Evolutionary conservation across 179 eudicot genomes (phyloP).

Genomic region (Monotropa hypopitys): DNA sequence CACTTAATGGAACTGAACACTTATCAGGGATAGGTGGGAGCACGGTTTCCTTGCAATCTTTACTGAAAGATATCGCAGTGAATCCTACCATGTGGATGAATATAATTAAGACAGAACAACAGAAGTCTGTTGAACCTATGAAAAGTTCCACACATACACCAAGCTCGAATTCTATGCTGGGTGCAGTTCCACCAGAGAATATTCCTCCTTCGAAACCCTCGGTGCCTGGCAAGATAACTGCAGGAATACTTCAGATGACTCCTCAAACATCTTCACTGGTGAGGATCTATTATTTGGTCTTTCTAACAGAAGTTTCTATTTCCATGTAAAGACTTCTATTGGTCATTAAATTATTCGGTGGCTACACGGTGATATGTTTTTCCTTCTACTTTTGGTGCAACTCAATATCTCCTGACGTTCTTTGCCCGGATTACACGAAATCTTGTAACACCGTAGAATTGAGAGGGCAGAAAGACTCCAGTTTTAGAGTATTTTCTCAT

Average conservation of each 20-base stretch:
- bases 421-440: neutral
- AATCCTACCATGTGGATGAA: conserved; percentile 62
- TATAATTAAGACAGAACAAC: conserved; percentile 52
- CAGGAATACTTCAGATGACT: conserved; percentile 39
- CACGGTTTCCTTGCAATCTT: conserved; percentile 50
- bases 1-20: conserved; percentile 21
- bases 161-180: conserved; percentile 30
- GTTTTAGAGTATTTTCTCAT: neutral
- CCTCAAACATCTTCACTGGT: conserved; percentile 37
- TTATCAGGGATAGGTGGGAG: conserved; percentile 17
- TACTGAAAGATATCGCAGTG: conserved; percentile 57
- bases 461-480: neutral
- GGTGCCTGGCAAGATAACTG: conserved; percentile 23
- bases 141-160: conserved; percentile 21
- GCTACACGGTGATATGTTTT: neutral
- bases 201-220: conserved; percentile 24
- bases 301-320: neutral
- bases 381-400: neutral
- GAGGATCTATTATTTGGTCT: conserved; percentile 16
- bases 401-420: neutral
- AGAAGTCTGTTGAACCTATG: conserved; percentile 35
- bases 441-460: neutral
- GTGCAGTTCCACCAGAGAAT: conserved; percentile 28
- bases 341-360: neutral
- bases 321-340: neutral